These are phyloP conservation scores for Meyerozyma elateridarum DNA, from an alignment of 1,139 yeast genomes.

Conservation along the genomic window DNA sequence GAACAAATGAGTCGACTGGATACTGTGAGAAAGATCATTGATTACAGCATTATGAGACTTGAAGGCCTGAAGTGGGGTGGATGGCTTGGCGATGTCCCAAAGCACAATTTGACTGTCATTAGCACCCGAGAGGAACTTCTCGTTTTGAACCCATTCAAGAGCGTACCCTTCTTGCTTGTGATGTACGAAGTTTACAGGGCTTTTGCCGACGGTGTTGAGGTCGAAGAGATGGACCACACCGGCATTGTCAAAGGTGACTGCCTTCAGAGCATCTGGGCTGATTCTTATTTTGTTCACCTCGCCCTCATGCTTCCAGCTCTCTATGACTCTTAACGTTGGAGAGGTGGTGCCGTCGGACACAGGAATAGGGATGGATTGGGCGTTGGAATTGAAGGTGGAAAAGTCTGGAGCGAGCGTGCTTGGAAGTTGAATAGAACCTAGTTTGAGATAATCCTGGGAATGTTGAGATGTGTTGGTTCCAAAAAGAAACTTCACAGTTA, in stretches of 20 bases:
- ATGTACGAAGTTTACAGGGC: conserved; percentile 41
- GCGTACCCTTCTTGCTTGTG: conserved; percentile 70
- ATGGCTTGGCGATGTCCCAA: conserved; percentile 54
- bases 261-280: conserved; percentile 30
- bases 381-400: conserved; percentile 16
- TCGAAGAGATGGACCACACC: conserved; percentile 47
- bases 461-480: conserved; percentile 46
- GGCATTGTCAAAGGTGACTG: conserved; percentile 47
- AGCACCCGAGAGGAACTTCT: conserved; percentile 57
- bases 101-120: conserved; percentile 63
- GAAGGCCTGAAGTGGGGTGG: conserved; percentile 41
- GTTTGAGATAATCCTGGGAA: conserved; percentile 39
- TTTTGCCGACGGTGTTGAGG: conserved; percentile 18
- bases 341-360: conserved; percentile 11
- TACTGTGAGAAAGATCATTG: conserved; percentile 56
- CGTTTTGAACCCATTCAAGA: conserved; percentile 55
- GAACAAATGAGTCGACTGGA: conserved; percentile 41
- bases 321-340: conserved; percentile 26
- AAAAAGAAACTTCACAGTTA: conserved; percentile 39
- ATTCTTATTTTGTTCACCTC: conserved; percentile 47
- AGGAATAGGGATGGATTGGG: conserved; percentile 22
- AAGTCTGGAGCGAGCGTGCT: conserved; percentile 42
- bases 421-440: conserved; percentile 48
- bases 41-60: conserved; percentile 47
- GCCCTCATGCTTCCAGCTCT: conserved; percentile 50